Evolutionary conservation across 192 early-diverging fungal genomes (phyloP).

Genomic region (Backusella westeae): DNA sequence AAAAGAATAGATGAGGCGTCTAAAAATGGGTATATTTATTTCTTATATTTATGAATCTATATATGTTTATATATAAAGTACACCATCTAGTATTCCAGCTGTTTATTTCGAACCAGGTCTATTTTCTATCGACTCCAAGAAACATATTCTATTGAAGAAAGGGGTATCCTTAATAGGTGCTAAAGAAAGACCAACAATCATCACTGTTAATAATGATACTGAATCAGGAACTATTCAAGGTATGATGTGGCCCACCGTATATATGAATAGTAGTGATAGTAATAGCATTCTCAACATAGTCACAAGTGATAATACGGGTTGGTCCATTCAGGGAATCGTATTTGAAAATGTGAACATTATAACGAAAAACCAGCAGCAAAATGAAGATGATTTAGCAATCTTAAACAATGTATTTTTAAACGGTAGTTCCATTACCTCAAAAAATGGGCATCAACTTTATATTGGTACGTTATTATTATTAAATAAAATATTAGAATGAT

Average conservation of each 20-base stretch:
- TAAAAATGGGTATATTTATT: neutral
- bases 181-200: conserved; percentile 9
- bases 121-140: neutral
- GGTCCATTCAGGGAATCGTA: conserved; percentile 17
- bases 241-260: neutral
- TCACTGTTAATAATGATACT: neutral
- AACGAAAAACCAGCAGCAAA: conserved; percentile 6
- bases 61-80: neutral
- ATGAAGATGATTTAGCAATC: neutral
- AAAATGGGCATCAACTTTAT: conserved; percentile 9
- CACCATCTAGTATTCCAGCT: neutral
- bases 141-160: neutral
- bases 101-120: neutral
- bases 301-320: conserved; percentile 2
- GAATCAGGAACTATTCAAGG: conserved; percentile 10
- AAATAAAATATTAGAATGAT: neutral
- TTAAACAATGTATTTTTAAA: conserved; percentile 20
- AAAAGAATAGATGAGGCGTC: conserved; percentile 5
- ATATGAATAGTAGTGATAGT: neutral
- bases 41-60: neutral
- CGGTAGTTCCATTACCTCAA: conserved; percentile 9
- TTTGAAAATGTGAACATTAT: conserved; percentile 27
- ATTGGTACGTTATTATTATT: conserved; percentile 7
- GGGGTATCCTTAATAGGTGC: conserved; percentile 12
- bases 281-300: neutral